These are phyloP conservation scores for Phytophthora nicotianae DNA, from an alignment of 352 stramenopile species.

Conservation along the genomic window DNA sequence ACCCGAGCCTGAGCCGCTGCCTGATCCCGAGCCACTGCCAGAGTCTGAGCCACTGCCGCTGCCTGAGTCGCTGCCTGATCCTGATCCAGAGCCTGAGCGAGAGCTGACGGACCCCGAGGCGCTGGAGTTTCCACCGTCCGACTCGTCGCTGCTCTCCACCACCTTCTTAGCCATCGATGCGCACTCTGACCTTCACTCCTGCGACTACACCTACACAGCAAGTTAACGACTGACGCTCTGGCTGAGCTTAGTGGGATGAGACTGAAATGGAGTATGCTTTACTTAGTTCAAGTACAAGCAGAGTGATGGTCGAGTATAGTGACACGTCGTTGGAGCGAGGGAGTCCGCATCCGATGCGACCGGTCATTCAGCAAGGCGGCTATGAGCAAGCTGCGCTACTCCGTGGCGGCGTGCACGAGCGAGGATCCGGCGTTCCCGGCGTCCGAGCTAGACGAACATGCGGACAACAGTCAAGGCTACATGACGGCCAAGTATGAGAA, in stretches of 20 bases:
- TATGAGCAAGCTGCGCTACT: constrained; percentile 89
- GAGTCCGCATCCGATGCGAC: constrained; percentile 7
- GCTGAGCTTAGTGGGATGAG: neutral
- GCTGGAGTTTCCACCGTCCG: constrained; percentile 62
- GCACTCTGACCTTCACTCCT: constrained; percentile 3
- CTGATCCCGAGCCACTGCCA: constrained; percentile 45
- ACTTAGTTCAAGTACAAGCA: neutral
- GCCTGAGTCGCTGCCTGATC: constrained; percentile 34
- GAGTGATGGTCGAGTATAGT: constrained; percentile 20
- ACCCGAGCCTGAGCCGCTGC: constrained; percentile 36
- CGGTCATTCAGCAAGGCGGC: neutral
- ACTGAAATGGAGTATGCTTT: neutral
- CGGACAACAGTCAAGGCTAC: constrained; percentile 59
- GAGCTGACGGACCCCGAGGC: constrained; percentile 65
- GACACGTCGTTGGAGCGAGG: constrained; percentile 22
- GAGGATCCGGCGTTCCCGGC: constrained; percentile 89
- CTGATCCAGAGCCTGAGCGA: constrained; percentile 43
- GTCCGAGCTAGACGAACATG: constrained; percentile 85
- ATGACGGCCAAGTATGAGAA: constrained; percentile 73
- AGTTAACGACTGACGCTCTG: constrained; percentile 19
- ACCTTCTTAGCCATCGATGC: constrained; percentile 67
- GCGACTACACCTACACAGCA: neutral
- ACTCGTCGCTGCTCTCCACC: constrained; percentile 80
- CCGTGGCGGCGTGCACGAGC: constrained; percentile 84
- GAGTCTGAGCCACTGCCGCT: constrained; percentile 41